A percentile compares a stretch with the other conserved stretches of the same genome.
phyloP scores from a whole-genome alignment of 2,329 filamentous ascomycete species.

The Beauveria caledonica region DNA sequence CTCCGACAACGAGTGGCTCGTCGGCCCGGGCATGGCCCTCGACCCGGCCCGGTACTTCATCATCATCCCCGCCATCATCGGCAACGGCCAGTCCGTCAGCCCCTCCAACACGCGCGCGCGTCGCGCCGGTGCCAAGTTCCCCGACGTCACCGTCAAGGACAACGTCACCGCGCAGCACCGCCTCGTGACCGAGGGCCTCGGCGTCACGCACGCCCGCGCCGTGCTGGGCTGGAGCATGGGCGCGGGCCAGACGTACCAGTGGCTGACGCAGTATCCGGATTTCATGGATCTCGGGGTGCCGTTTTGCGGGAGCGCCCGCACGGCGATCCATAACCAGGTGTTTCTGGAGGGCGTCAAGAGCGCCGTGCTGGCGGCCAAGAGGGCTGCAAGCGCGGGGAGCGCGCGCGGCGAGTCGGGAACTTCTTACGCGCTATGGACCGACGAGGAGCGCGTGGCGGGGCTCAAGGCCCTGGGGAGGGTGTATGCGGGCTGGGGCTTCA shows the following conservation, averaged over 20 bases:
- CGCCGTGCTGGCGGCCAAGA: conserved; percentile 34
- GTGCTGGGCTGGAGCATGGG: conserved; percentile 51
- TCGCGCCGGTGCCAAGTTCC: conserved; percentile 28
- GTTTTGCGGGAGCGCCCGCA: conserved; percentile 42
- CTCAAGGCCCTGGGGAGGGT: conserved; percentile 66
- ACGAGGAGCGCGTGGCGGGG: conserved; percentile 30
- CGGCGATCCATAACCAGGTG: conserved; percentile 43
- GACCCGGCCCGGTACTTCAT: conserved; percentile 46
- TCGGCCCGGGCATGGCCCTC: conserved; percentile 56
- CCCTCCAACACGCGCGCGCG: conserved; percentile 37
- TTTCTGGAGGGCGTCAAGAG: conserved; percentile 46
- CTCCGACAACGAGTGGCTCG: conserved; percentile 66
- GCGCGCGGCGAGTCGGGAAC: conserved; percentile 19
- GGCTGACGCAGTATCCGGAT: conserved; percentile 39
- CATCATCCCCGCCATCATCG: conserved; percentile 42
- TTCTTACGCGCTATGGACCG: conserved; percentile 26
- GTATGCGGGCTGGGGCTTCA: conserved; percentile 77
- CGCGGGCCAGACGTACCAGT: conserved; percentile 45
- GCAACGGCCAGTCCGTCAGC: conserved; percentile 45
- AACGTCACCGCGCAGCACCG: conserved; percentile 42
- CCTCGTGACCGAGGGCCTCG: conserved; percentile 32
- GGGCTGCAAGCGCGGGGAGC: conserved; percentile 42
- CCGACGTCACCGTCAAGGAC: conserved; percentile 38
- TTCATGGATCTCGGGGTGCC: conserved; percentile 38
- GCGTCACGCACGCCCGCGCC: conserved; percentile 33